phyloP scores from a whole-genome alignment of 495 filamentous ascomycete species.

The Xylaria intraflava region DNA sequence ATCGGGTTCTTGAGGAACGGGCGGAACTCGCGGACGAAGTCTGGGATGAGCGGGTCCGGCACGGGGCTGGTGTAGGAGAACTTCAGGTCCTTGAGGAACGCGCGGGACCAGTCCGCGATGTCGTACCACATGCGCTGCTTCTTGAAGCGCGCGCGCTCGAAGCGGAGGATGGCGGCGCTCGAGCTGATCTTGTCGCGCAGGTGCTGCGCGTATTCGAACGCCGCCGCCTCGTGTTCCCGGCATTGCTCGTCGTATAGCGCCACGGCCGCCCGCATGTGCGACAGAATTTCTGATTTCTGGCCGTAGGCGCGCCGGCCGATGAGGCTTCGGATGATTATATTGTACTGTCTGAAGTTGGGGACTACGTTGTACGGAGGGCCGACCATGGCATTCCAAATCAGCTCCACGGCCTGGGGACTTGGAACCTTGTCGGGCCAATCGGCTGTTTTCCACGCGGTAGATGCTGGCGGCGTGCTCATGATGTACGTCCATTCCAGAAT shows the following conservation, averaged over 20 bases:
- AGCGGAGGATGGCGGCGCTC: slow-evolving; percentile 1
- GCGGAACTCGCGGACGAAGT: slow-evolving; percentile 43
- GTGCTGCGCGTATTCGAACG: slow-evolving; percentile 24
- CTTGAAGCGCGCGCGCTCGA: slow-evolving; percentile 16
- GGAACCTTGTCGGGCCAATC: slow-evolving; percentile 17
- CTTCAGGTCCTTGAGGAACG: slow-evolving; percentile 13
- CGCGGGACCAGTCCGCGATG: slow-evolving; percentile 18
- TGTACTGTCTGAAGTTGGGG: slow-evolving; percentile 27
- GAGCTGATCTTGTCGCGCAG: slow-evolving; percentile 5
- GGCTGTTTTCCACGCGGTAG: slow-evolving; percentile 23
- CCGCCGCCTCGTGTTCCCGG: slow-evolving; percentile 23
- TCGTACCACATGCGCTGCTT: slow-evolving; percentile 23
- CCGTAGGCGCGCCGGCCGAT: slow-evolving; percentile 9
- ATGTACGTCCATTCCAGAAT: slow-evolving; percentile 34
- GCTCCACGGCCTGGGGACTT: slow-evolving; percentile 13
- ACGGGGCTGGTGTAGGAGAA: slow-evolving; percentile 3
- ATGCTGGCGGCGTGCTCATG: slow-evolving; percentile 16
- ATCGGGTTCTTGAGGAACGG: slow-evolving; percentile 39
- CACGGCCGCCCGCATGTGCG: slow-evolving; percentile 21
- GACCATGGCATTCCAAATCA: slow-evolving; percentile 32
- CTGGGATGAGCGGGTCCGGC: slow-evolving; percentile 30
- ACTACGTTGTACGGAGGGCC: slow-evolving; percentile 21
- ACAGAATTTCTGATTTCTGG: slow-evolving; percentile 9
- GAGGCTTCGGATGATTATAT: slow-evolving; percentile 24
- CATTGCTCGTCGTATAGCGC: slow-evolving; percentile 21